A percentile compares a stretch with the other conserved stretches of the same genome.
phyloP scores from a whole-genome alignment of 208 protist species.

The Trichomonas gallinae region DNA sequence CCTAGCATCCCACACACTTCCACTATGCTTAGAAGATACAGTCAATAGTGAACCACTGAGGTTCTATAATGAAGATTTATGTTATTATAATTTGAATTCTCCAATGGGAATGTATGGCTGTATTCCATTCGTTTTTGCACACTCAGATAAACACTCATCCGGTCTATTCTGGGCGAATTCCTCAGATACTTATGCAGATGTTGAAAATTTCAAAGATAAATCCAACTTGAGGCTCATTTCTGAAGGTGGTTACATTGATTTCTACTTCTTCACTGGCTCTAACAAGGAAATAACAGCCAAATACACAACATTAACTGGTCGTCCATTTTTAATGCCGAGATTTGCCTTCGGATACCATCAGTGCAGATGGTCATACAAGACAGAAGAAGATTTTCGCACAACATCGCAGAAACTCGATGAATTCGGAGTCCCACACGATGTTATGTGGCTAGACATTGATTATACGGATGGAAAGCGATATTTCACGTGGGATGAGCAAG shows the following conservation, averaged over 20 bases:
- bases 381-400: slow-evolving; percentile 62
- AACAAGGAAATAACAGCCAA: slow-evolving; percentile 64
- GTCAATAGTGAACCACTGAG: slow-evolving; percentile 53
- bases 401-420: slow-evolving; percentile 33
- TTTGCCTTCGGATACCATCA: slow-evolving; percentile 91
- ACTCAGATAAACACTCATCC: slow-evolving; percentile 40
- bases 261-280: slow-evolving; percentile 80
- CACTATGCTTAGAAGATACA: not conserved
- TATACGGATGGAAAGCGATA: slow-evolving; percentile 72
- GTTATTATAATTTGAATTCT: slow-evolving; percentile 75
- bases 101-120: slow-evolving; percentile 76
- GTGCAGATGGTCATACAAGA: slow-evolving; percentile 83
- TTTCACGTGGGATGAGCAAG: not conserved
- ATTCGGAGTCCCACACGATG: slow-evolving; percentile 54
- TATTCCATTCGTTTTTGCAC: slow-evolving; percentile 78
- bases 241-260: slow-evolving; percentile 74
- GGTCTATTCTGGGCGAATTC: slow-evolving; percentile 27
- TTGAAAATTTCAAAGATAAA: slow-evolving; percentile 7
- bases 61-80: slow-evolving; percentile 90
- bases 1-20: not conserved
- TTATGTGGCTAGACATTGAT: slow-evolving; percentile 97
- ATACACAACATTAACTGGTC: slow-evolving; percentile 72
- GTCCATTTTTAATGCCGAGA: slow-evolving; percentile 71
- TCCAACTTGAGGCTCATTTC: slow-evolving; percentile 63
- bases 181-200: slow-evolving; percentile 52